These are phyloP conservation scores for Monosporascus sp. DNA, from an alignment of 2,329 filamentous ascomycete genomes.

Conservation along the genomic window DNA sequence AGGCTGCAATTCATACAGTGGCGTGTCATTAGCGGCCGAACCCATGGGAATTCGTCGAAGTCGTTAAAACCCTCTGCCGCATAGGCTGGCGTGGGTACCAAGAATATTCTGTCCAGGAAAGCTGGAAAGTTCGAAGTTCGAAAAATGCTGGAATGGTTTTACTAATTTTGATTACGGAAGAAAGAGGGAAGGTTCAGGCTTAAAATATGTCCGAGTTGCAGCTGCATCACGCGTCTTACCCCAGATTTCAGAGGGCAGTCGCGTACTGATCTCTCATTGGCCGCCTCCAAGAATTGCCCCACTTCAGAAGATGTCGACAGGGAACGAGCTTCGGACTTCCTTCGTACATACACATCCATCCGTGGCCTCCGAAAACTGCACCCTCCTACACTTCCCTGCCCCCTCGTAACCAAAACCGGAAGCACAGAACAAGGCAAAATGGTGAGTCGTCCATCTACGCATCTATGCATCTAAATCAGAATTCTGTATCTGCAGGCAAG, in stretches of 20 bases:
- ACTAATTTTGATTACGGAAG: not conserved
- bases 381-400: not conserved
- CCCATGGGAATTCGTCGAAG: too few relatives aligned
- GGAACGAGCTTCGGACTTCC: not conserved
- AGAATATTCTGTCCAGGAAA: too few relatives aligned
- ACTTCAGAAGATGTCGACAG: not conserved
- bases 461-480: not conserved
- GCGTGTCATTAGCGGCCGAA: too few relatives aligned
- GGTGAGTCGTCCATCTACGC: conserved; percentile 10
- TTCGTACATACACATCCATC: not conserved
- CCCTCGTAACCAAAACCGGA: not conserved
- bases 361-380: not conserved
- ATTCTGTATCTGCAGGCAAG: not conserved
- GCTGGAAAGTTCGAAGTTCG: too few relatives aligned
- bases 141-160: too few relatives aligned
- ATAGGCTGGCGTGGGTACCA: too few relatives aligned
- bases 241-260: not conserved
- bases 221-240: not conserved
- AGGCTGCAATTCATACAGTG: too few relatives aligned
- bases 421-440: conserved; percentile 16
- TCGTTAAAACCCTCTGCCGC: too few relatives aligned
- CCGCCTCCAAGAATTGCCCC: not conserved
- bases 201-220: not conserved
- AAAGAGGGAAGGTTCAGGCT: not conserved
- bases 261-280: not conserved